Base-by-base conservation (phyloP, 2,329 filamentous ascomycete species). In the Tolypocladium ovalisporum region DNA sequence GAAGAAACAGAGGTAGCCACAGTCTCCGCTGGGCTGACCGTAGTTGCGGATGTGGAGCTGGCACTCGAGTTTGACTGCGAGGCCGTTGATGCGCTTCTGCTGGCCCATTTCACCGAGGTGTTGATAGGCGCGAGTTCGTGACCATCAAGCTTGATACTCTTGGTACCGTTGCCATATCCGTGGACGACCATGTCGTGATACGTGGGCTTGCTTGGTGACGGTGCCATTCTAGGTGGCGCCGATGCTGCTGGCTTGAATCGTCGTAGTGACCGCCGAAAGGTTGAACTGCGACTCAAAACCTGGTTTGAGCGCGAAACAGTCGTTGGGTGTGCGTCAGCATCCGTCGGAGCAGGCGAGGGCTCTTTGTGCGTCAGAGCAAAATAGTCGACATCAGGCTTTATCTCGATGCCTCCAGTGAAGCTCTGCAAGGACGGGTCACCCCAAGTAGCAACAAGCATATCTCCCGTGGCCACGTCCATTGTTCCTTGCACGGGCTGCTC, bases 341-440 rank as follows among this genome's bases (percentile, higher is more conserved):
- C 10, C 2, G 13, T 36, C 44, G 56, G 55, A 4, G 59, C 66
- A 1, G 60, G 47, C 34, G 55, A 59, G 19, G 57, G 60, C 56
- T 60, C 59, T 54, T 69, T 68, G 58, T 76, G 74, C 0, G 72
- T 71, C 9, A 78, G 67, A 0, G 76, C 76, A 56, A 79, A 75
- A 60, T 83, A 82, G 62, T 84, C 79, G 49, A 84, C 76, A 54
- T 84, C 81, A 0, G 80, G 79, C 58, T 78, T 77, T 58, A 82
- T 78, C 58, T 80, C 79, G 32, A 72, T 63, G 56, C 54, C 65
- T 2, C 56, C 61, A 3, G 37, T 34, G 1, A 57, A 39, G 19
- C 59, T 60, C 29, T 56, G 39, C 36, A 53, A 49, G 5, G 42
- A n/a, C 52, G 49, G 19, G 56, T 60, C 58, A 22, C 59, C 61